phyloP scores from a whole-genome alignment of 2,329 filamentous ascomycete genomes.

The Aulographum hederae region DNA sequence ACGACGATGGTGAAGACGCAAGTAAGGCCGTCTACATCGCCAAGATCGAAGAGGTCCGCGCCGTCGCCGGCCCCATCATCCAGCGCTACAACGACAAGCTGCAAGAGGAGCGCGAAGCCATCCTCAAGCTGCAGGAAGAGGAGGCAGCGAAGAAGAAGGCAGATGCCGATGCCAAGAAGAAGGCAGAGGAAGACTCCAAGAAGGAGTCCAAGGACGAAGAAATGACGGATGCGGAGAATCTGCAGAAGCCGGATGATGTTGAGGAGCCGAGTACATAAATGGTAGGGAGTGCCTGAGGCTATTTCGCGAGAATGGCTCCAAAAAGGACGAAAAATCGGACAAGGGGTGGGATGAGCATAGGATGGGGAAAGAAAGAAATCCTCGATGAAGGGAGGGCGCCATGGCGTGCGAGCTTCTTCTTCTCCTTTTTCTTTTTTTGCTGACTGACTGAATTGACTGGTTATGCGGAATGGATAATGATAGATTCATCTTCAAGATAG shows the following conservation, averaged over 20 bases:
- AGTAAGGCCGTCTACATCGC: conserved; percentile 84
- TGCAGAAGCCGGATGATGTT: conserved; percentile 18
- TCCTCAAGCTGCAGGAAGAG: conserved; percentile 48
- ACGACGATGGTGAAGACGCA: conserved; percentile 89
- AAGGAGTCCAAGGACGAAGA: conserved; percentile 27
- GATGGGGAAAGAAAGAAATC: no score
- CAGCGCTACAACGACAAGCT: conserved; percentile 93
- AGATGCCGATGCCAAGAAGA: conserved; percentile 56
- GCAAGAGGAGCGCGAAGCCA: conserved; percentile 65
- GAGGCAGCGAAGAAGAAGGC: conserved; percentile 42
- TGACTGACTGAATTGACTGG: no score
- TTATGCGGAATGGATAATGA: no score
- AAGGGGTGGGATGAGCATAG: no score
- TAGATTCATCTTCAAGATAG: no score
- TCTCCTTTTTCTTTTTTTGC: no score
- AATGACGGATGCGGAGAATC: conserved; percentile 39
- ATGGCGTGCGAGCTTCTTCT: no score
- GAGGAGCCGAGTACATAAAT: no score
- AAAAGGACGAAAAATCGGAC: no score
- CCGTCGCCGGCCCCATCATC: conserved; percentile 75
- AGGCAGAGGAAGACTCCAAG: conserved; percentile 47
- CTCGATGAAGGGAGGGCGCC: no score
- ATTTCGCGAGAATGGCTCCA: no score
- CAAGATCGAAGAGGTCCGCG: conserved; percentile 91
- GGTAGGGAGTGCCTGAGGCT: no score